Percentiles rank a stretch among this genome's conserved stretches.
These are phyloP conservation scores for Lactarius trivialis DNA, from an alignment of 768 basidiomycete genomes.

Conservation along the genomic window DNA sequence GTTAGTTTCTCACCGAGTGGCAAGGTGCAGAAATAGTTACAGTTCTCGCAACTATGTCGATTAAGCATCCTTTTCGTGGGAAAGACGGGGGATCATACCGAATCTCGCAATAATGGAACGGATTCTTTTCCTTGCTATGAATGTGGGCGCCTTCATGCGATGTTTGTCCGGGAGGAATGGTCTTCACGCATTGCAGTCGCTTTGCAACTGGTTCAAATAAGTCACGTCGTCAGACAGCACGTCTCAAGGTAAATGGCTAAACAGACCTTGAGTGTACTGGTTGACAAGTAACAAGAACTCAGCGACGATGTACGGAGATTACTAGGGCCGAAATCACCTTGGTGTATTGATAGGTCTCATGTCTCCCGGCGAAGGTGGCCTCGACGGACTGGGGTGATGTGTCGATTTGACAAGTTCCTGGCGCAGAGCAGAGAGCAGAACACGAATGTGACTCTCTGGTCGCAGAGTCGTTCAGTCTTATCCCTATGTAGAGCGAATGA, in stretches of 20 bases:
- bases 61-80: neutral
- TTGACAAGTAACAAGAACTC: neutral
- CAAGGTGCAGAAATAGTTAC: neutral
- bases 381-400: conserved; percentile 53
- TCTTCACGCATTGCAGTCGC: conserved; percentile 23
- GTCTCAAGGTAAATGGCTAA: neutral
- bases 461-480: neutral
- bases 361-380: conserved; percentile 50
- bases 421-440: conserved; percentile 21
- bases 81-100: conserved; percentile 26
- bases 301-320: neutral
- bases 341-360: conserved; percentile 54
- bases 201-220: conserved; percentile 43
- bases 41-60: neutral
- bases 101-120: conserved; percentile 45
- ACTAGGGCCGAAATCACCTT: conserved; percentile 36
- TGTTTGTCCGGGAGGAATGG: conserved; percentile 37
- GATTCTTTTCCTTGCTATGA: conserved; percentile 39
- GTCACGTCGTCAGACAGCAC: neutral
- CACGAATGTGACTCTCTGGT: neutral
- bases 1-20: neutral
- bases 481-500: neutral
- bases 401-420: conserved; percentile 54
- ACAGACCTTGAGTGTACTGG: conserved; percentile 50
- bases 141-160: conserved; percentile 42